A percentile compares a stretch with the other conserved stretches of the same genome.
These are phyloP conservation scores for Datisca glomerata DNA, from an alignment of 306 rosid species.

Conservation along the genomic window DNA sequence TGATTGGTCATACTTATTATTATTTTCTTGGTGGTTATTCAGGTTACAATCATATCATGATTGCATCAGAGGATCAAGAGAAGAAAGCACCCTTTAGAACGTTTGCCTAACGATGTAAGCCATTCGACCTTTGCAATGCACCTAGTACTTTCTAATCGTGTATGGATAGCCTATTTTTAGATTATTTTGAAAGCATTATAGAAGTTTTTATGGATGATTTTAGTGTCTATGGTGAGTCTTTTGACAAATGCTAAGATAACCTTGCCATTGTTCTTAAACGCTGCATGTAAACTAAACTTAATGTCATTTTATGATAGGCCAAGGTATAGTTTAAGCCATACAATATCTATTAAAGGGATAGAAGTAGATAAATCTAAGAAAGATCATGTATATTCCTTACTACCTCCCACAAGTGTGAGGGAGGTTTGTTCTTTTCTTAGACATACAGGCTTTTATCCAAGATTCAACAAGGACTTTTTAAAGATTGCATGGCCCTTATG, in stretches of 20 bases:
- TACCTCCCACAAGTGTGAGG: too few species aligned
- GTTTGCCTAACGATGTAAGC: background rate
- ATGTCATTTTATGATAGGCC: background rate
- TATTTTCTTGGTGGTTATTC: background rate
- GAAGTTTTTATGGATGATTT: too few species aligned
- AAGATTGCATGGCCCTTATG: background rate
- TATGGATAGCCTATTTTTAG: background rate
- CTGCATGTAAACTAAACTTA: conserved; percentile 1
- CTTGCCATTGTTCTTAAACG: background rate
- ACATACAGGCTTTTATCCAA: background rate
- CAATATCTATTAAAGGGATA: background rate
- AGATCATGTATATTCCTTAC: too few species aligned
- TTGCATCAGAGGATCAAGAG: too few species aligned
- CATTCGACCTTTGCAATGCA: background rate
- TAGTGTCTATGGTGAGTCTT: background rate
- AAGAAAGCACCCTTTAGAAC: background rate
- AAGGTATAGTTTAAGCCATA: background rate
- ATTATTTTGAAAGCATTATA: background rate
- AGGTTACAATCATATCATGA: too few species aligned
- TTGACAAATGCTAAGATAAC: background rate
- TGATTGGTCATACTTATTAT: background rate
- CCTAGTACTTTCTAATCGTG: background rate
- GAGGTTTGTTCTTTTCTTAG: too few species aligned
- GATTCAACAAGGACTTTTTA: background rate
- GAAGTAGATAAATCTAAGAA: too few species aligned